phyloP scores from a whole-genome alignment of 345 rosid genomes.

The Acer campestre region DNA sequence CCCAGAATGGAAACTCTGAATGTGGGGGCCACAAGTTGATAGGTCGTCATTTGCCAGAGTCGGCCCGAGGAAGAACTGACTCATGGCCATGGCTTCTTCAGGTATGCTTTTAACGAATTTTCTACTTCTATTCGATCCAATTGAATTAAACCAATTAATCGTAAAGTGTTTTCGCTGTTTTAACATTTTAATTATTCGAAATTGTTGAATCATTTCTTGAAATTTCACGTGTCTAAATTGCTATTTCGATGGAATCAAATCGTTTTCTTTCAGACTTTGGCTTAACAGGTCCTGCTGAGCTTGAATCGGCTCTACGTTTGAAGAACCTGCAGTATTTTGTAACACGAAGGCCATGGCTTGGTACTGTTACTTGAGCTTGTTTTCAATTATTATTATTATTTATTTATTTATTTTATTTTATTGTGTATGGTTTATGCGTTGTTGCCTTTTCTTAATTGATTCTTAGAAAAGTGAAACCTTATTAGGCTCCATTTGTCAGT shows the following conservation, averaged over 20 bases:
- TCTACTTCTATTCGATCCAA: not conserved
- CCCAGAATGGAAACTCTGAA: not conserved
- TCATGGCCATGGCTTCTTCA: constrained; percentile 17
- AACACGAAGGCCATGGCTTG: constrained; percentile 90
- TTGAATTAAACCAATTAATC: not conserved
- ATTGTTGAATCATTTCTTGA: not conserved
- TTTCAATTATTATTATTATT: not conserved
- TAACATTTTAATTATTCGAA: not conserved
- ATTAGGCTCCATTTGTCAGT: not conserved
- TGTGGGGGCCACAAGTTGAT: not conserved
- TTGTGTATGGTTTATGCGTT: too few relatives aligned
- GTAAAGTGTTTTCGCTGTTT: not conserved
- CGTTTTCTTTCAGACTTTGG: constrained; percentile 43
- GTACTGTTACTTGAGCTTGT: constrained; percentile 38
- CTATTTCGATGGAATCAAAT: not conserved
- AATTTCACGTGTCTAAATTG: not conserved
- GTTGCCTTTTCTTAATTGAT: not conserved
- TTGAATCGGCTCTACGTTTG: constrained; percentile 78
- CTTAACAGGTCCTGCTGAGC: constrained; percentile 64
- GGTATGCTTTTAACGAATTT: constrained; percentile 1
- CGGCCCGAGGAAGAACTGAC: not conserved
- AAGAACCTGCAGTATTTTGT: constrained; percentile 69
- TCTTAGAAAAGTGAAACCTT: not conserved
- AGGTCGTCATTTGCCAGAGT: not conserved
- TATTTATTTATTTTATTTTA: not conserved